Evolutionary conservation across 1,139 yeast genomes (phyloP), one percentile per base, ranked within the genome.

Genomic region (Chernovozyma aurita): DNA sequence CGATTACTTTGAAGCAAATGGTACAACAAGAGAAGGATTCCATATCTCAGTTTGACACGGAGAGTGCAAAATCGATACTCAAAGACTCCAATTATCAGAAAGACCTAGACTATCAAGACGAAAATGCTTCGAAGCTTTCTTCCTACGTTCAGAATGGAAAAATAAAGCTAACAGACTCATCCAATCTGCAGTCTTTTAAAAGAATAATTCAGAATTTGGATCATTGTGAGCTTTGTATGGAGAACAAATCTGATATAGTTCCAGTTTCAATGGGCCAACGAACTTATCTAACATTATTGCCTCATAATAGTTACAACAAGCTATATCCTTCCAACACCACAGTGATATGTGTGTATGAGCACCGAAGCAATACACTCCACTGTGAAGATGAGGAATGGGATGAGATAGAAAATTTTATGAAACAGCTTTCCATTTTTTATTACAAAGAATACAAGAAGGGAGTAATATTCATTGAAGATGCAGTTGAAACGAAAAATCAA

Each of bases 391-490:
- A 64, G 32, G 76, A 70, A 44, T 59, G 64, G 62, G 64, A 59
- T 28, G 78, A 73, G 42, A 57, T 73, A 3, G 31, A 38, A 22
- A 63, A 65, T 32, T 65, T 63, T 40, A 68, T 72, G 76, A 56
- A 60, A 32, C 50, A 63, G 15, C 47, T 73, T 15, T 53, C 65
- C 0, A 45, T 49, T 28, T 61, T 67, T 56, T 73, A 71, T 52
- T 58, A 54, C 29, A 40, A 55, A 3, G 53, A 49, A 25, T 35
- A 55, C 29, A 57, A 59, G 21, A 54, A 55, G 37, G 58, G 61
- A 3, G 70, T 68, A 4, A 40, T 73, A 9, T 73, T 73, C 42
- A 72, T 71, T 44, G 78, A 73, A 44, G 59, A 57, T 26, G 69
- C 73, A 1, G 57, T 61, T 1, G 21, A 21, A 7, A 17, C 22